These are phyloP conservation scores for Spatholobus suberectus DNA, from an alignment of 306 rosid species.

Conservation along the genomic window DNA sequence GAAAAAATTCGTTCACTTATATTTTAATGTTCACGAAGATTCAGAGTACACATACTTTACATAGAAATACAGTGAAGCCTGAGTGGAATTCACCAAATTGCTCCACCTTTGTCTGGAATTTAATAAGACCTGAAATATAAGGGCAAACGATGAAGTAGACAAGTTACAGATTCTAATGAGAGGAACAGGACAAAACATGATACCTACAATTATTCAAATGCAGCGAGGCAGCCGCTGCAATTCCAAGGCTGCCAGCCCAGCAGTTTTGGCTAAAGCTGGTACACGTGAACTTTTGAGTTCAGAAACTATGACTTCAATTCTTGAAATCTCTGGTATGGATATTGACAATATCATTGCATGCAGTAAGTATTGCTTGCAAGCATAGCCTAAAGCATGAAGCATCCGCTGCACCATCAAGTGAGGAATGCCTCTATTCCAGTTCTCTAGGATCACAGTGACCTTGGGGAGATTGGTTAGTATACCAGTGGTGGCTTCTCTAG, in stretches of 20 bases:
- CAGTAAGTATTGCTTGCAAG: conserved; percentile 81
- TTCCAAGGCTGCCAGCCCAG: conserved; percentile 77
- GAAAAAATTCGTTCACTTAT: background rate
- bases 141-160: conserved; percentile 15
- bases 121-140: conserved; percentile 44
- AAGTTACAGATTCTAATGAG: conserved; percentile 2
- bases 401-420: conserved; percentile 67
- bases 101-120: conserved; percentile 35
- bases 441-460: conserved; percentile 73
- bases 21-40: conserved; percentile 40
- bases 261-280: conserved; percentile 67
- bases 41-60: conserved; percentile 48
- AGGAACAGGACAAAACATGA: conserved; percentile 7
- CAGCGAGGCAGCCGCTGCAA: conserved; percentile 96
- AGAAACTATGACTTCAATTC: conserved; percentile 71
- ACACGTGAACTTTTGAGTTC: conserved; percentile 79
- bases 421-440: conserved; percentile 65
- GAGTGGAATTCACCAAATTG: conserved; percentile 49
- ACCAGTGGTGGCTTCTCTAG: conserved; percentile 93
- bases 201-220: conserved; percentile 54
- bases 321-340: conserved; percentile 76
- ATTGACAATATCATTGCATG: conserved; percentile 93
- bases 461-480: conserved; percentile 84
- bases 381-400: conserved; percentile 82
- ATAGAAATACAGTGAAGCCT: conserved; percentile 47